Evolutionary conservation across 768 basidiomycete species (phyloP).

Genomic region (Tricholomella constricta): DNA sequence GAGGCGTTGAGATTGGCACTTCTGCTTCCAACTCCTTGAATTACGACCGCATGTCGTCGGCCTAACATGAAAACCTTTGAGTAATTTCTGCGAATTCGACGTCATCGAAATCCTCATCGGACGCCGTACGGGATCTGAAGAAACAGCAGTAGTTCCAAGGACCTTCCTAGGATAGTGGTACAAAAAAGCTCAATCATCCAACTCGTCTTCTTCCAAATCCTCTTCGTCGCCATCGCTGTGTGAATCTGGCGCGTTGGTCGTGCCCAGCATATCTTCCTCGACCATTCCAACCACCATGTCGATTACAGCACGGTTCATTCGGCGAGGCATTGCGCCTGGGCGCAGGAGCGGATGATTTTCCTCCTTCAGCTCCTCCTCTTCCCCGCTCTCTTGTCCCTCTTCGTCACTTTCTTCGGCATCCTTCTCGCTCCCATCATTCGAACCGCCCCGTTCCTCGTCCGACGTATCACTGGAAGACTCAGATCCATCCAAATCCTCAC

Average conservation of each 20-base stretch:
- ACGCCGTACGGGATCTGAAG: too few species aligned
- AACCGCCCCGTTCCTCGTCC: conserved; percentile 25
- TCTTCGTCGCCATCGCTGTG: conserved; percentile 34
- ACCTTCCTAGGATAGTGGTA: too few species aligned
- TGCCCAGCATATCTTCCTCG: conserved; percentile 48
- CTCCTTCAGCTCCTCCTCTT: conserved; percentile 49
- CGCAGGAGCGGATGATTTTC: conserved; percentile 63
- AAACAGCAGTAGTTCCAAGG: too few species aligned
- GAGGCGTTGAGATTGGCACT: too few species aligned
- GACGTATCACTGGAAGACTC: conserved; percentile 32
- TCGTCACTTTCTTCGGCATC: conserved; percentile 34
- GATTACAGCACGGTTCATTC: conserved; percentile 66
- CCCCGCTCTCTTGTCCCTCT: conserved; percentile 29
- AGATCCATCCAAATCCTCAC: conserved; percentile 36
- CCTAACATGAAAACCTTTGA: too few species aligned
- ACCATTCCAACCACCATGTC: conserved; percentile 69
- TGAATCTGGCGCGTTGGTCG: conserved; percentile 24
- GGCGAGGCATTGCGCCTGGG: conserved; percentile 62
- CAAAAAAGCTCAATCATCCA: conserved; percentile 45
- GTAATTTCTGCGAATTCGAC: too few species aligned
- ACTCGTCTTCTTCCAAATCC: conserved; percentile 50
- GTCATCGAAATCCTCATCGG: too few species aligned
- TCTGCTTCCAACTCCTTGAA: too few species aligned
- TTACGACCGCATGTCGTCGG: too few species aligned
- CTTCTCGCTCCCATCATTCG: conserved; percentile 27